Evolutionary conservation across 1,139 yeast genomes (phyloP), one percentile per base, ranked within the genome.

Genomic region (Yamadazyma conglobata): DNA sequence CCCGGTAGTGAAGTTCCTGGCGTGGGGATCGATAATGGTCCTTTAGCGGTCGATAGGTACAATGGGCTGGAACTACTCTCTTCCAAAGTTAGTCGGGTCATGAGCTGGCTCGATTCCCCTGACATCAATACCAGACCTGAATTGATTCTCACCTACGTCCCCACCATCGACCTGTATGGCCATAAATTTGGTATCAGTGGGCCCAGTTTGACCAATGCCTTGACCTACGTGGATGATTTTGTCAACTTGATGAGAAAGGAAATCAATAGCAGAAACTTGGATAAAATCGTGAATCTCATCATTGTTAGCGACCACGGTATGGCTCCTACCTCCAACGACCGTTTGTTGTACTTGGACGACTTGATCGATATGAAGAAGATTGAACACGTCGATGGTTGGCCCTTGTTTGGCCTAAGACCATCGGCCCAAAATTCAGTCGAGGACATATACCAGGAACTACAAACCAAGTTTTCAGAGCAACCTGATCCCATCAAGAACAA

Each of bases 231-330:
- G 5, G 97, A 89, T 55, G 50, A 56, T 10, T 78, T 83, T 40
- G 54, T 89, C 10, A 71, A 67, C 12, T 50, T 61, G 8, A 38
- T 87, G 33, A 58, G 68, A 16, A 40, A 55, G 12, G 81, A 74
- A 10, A 47, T 89, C 13, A 43, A 52, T 1, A 44, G 51, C 12
- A 65, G 95, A 33, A 77, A 82, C 39, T 59, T 87, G 38, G 58
- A 70, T 1, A 67, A 76, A 22, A 68, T 86, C 27, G 85, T 82
- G 9, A 89, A 89, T 52, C 59, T 89, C 15, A 60, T 89, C 1
- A 61, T 89, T 28, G 83, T 88, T 1, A 85, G 95, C 31, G 96
- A 88, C 51, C 96, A 88, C 52, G 96, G 96, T 5, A 87, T 88
- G 95, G 83, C 95, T 0, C 93, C 95, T 3, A 83, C 94, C 1